Evolutionary conservation across 345 rosid species (phyloP), one percentile per base, ranked within the genome.

Genomic region (Cardamine resedifolia): DNA sequence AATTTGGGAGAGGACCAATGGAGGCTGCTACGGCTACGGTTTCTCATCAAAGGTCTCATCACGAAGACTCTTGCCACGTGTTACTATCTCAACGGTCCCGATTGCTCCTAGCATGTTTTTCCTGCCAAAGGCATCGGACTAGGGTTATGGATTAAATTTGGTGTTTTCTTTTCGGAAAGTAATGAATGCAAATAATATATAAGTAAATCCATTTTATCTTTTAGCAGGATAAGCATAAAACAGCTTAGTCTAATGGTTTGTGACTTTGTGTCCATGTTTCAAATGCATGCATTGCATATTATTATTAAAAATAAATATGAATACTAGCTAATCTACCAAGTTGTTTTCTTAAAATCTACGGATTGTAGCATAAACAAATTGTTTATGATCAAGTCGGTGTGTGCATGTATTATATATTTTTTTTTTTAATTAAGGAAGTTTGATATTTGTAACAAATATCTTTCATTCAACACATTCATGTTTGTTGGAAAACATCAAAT

Each of bases 1-100:
- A 63, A 63, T 10, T 41, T 27, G 45, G 36, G 48, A 58, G 33
- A 26, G 31, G 31, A 31, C 16, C 11, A 75, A 75, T 1, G 68
- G 68, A 68, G 73, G 73, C 68, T 51, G n/a, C 48, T 66, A 66
- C 68, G 73, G 78, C 67, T 74, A 75, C 49, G 57, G 52, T 65
- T 53, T 34, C 77, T 58, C 67, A 64, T 57, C 71, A 30, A 72
- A 50, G 68, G 20, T 26, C 68, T 51, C 60, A n/a, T 64, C 53
- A 3, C 52, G 1, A 18, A 3, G n/a, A 48, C 44, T 66, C 2
- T 26, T 15, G 72, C 72, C 78, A 74, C 72, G 78, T 74, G 78
- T 66, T 58, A 57, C 15, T 9, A 3, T 65, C 34, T 58, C 77
- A 24, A 73, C 77, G 72, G 72, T 66, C 4, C 5, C 2, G 72